Conservation (phyloP, 768 basidiomycete genomes). For the Obba rivulosa region DNA sequence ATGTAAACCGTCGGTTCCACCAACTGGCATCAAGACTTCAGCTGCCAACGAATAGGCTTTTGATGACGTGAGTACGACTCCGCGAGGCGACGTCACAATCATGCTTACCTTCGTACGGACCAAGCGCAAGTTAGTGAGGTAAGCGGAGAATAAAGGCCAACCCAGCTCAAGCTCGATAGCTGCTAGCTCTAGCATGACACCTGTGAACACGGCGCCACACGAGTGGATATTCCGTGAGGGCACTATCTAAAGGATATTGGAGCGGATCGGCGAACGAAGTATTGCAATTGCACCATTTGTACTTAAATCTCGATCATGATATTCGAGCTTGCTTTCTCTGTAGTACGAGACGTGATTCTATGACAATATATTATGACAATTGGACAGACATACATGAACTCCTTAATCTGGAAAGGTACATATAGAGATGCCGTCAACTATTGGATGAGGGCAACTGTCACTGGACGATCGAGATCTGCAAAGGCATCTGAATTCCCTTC, state of each 20-base stretch:
- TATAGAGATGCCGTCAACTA: too few species aligned
- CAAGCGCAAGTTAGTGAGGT: too few species aligned
- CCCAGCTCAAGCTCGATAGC: slow-evolving; percentile 1
- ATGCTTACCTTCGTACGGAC: slow-evolving; percentile 67
- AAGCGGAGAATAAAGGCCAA: too few species aligned
- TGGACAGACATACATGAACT: too few species aligned
- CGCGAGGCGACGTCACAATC: neutral
- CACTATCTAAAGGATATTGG: neutral
- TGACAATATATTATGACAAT: too few species aligned
- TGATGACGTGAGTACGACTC: neutral
- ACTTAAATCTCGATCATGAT: too few species aligned
- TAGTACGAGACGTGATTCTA: too few species aligned
- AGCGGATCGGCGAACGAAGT: neutral
- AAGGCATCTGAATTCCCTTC: slow-evolving; percentile 27
- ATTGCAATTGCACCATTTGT: too few species aligned
- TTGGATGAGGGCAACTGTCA: too few species aligned
- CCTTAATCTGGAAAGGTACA: too few species aligned
- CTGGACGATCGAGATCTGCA: slow-evolving; percentile 18
- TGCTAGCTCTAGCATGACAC: slow-evolving; percentile 12
- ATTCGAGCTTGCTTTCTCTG: too few species aligned
- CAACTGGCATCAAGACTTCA: slow-evolving; percentile 67
- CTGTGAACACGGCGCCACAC: slow-evolving; percentile 31
- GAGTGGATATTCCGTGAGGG: slow-evolving; percentile 32
- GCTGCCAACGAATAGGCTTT: slow-evolving; percentile 70
- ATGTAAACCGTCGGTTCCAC: slow-evolving; percentile 57